Evolutionary conservation across 2,329 filamentous ascomycete species (phyloP).

Genomic region (Diaporthe sp.): DNA sequence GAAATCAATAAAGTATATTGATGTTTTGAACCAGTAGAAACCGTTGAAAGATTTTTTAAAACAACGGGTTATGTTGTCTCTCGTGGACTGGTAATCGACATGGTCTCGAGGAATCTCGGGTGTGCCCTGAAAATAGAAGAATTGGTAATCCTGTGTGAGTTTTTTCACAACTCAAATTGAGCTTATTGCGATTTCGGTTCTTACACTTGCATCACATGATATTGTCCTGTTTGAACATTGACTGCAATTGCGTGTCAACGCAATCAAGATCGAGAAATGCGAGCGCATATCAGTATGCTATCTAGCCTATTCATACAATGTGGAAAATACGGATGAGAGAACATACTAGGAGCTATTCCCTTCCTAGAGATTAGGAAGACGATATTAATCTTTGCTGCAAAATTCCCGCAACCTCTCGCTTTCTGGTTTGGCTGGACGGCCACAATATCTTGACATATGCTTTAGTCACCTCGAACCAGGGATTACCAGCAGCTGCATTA

Average conservation of each 20-base stretch:
- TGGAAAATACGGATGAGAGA: not conserved
- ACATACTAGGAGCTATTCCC: too few species aligned
- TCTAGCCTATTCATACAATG: too few species aligned
- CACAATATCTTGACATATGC: too few species aligned
- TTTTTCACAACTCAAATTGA: not conserved
- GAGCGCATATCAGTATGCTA: too few species aligned
- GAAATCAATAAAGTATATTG: too few species aligned
- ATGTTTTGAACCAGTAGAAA: not conserved
- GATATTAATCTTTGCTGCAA: too few species aligned
- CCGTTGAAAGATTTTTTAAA: not conserved
- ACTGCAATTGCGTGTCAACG: not conserved
- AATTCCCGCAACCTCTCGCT: too few species aligned
- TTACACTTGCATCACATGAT: not conserved
- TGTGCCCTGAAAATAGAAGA: not conserved
- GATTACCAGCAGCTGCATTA: not conserved
- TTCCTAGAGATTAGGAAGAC: too few species aligned
- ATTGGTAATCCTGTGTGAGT: not conserved
- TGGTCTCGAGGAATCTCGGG: not conserved
- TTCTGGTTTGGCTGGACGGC: too few species aligned
- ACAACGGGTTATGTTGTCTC: not conserved
- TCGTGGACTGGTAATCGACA: not conserved
- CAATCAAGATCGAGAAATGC: not conserved
- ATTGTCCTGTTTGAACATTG: not conserved
- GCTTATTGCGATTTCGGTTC: not conserved
- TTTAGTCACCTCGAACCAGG: too few species aligned